These are phyloP conservation scores for Zalaria sp. DNA, from an alignment of 2,329 filamentous ascomycete species.

Conservation along the genomic window DNA sequence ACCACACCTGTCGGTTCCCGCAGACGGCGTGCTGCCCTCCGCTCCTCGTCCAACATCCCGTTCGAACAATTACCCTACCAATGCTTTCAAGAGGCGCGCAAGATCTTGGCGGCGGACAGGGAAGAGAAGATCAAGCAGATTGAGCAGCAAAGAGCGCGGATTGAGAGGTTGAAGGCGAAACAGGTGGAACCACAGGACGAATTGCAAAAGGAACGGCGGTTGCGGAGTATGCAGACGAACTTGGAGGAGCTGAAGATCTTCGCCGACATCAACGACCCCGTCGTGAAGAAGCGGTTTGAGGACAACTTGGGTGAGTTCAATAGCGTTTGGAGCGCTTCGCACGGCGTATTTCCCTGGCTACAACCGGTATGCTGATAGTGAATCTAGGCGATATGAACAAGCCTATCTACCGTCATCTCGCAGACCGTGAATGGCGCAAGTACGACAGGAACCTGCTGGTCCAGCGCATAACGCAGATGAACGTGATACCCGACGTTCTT, in stretches of 20 bases:
- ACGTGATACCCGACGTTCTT: conserved; percentile 77
- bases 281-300: conserved; percentile 88
- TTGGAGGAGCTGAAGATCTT: conserved; percentile 72
- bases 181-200: conserved; percentile 13
- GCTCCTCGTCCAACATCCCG: conserved; percentile 51
- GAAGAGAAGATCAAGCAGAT: conserved; percentile 68
- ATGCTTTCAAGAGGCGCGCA: conserved; percentile 91
- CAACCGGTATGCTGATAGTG: not conserved
- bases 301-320: conserved; percentile 62
- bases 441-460: conserved; percentile 67
- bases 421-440: conserved; percentile 73
- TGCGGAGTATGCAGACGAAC: conserved; percentile 57
- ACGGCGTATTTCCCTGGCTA: too few species aligned
- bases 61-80: conserved; percentile 95
- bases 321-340: not conserved
- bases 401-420: conserved; percentile 85
- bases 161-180: conserved; percentile 50
- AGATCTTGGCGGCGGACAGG: conserved; percentile 66
- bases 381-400: conserved; percentile 78
- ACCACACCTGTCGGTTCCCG: conserved; percentile 64
- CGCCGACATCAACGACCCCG: conserved; percentile 87
- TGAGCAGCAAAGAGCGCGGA: conserved; percentile 48
- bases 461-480: conserved; percentile 78
- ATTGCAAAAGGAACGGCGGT: conserved; percentile 43
- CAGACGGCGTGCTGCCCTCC: conserved; percentile 48